Base-by-base conservation (phyloP, 257 asterid genomes). In the Fraxinus anomala region DNA sequence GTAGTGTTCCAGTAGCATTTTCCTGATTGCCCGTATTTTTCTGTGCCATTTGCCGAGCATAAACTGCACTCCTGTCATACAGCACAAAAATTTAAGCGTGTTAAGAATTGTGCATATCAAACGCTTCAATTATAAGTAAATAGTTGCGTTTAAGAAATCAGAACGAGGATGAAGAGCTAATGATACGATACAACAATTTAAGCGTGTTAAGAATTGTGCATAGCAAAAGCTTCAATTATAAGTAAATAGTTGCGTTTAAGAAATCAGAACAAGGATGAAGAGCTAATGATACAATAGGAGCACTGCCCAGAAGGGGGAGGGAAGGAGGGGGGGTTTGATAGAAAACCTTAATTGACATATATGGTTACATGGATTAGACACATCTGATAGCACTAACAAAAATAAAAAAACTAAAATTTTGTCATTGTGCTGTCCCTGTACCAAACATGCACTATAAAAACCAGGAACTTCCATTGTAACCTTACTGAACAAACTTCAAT, bases 1-100 rank as follows among this genome's bases (percentile, higher is more conserved):
- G 77, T 67, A 36, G 80, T 72, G 67, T 33, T 51, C 16, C 11
- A 59, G 59, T 79, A 2, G 73, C 79, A 40, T n/a, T 44, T 78
- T 70, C 86, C 28, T 42, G 68, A 33, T 69, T 76, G 4, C 74
- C 72, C 31, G 72, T 80, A 51, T 59, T 87, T 77, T 80, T 87
- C 30, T 80, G 81, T 3, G 83, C 88, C 74, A 81, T 11, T 77
- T 85, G 91, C 26, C 87, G 78, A 33, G 78, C 89, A 86, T 85
- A 87, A 70, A 79, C 82, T 28, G 90, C 93, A 73, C 91, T 87
- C 87, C 91, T 89, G 89, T n/a, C 33, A 11, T 13, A 63, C 33
- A 79, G 66, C 23, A 72, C 19, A 21, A 80, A 24, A 42, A 14
- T 67, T 4, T 74, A 19, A 77, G 70, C 30, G 30, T 24, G 47